Percentiles rank a stretch among this genome's conserved stretches.
Evolutionary conservation across 257 asterid genomes (phyloP).

Genomic region (Jasminum sambac): DNA sequence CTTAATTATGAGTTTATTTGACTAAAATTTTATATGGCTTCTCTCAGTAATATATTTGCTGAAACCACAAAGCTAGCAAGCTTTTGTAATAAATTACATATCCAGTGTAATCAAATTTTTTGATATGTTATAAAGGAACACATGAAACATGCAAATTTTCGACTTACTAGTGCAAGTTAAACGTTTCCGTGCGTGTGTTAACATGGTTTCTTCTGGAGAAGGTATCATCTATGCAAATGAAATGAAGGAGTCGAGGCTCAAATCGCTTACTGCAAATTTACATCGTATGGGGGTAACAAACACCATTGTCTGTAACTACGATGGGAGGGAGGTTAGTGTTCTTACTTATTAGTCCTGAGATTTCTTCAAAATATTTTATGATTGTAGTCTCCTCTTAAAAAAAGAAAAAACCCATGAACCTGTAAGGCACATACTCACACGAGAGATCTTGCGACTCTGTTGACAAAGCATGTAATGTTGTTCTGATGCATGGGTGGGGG

Average conservation of each 20-base stretch:
- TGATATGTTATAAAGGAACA: neutral
- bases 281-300: constrained; percentile 96
- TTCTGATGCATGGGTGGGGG: neutral
- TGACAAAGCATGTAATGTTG: neutral
- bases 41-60: neutral
- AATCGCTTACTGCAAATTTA: constrained; percentile 86
- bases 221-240: constrained; percentile 94
- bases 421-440: neutral
- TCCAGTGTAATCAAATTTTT: neutral
- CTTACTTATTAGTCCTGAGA: constrained; percentile 15
- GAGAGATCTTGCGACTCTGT: neutral
- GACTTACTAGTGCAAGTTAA: neutral
- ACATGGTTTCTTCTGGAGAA: constrained; percentile 32
- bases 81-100: neutral
- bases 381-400: neutral
- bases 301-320: constrained; percentile 81
- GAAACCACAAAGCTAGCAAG: neutral
- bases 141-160: neutral
- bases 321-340: constrained; percentile 82
- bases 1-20: neutral
- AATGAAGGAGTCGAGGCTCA: constrained; percentile 83
- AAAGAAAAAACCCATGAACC: no score
- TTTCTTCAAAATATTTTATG: neutral
- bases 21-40: neutral
- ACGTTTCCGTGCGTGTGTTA: neutral